Evolutionary conservation across 805 yeast genomes (phyloP).

Genomic region (Suhomyces sp.): DNA sequence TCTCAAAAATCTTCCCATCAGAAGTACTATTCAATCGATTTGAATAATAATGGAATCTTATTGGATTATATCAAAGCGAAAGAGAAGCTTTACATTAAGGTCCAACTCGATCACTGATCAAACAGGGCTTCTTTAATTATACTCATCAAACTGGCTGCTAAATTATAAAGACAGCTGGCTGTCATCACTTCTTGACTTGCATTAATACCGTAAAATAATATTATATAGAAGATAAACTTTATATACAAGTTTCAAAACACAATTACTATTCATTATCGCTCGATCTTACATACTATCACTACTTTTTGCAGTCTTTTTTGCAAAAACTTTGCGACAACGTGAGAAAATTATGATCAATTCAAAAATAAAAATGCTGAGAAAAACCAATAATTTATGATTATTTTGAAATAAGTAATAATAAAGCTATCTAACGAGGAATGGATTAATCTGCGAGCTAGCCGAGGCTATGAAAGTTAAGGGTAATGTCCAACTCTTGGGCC

Average conservation of each 20-base stretch:
- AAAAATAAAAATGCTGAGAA: background rate
- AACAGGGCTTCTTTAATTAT: background rate
- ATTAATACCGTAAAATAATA: background rate
- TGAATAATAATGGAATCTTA: slow-evolving; percentile 12
- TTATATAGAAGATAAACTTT: background rate
- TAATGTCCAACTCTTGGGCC: slow-evolving; percentile 29
- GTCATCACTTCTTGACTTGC: background rate
- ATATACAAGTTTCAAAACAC: background rate
- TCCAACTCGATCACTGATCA: slow-evolving; percentile 3
- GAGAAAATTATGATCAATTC: background rate
- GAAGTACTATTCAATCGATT: slow-evolving; percentile 1
- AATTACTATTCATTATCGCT: too few relatives aligned
- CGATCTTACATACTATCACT: background rate
- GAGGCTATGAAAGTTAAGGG: background rate
- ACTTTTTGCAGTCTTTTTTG: background rate
- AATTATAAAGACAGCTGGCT: background rate
- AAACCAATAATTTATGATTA: too few relatives aligned
- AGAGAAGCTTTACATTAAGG: slow-evolving; percentile 21
- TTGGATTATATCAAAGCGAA: slow-evolving; percentile 22
- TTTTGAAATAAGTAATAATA: background rate
- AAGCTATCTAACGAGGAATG: background rate
- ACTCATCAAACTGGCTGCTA: background rate
- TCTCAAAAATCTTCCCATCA: background rate
- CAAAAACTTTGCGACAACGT: background rate
- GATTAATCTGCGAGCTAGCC: too few relatives aligned